phyloP scores from a whole-genome alignment of 139 green algal genomes.

The Tetradesmus obliquus region DNA sequence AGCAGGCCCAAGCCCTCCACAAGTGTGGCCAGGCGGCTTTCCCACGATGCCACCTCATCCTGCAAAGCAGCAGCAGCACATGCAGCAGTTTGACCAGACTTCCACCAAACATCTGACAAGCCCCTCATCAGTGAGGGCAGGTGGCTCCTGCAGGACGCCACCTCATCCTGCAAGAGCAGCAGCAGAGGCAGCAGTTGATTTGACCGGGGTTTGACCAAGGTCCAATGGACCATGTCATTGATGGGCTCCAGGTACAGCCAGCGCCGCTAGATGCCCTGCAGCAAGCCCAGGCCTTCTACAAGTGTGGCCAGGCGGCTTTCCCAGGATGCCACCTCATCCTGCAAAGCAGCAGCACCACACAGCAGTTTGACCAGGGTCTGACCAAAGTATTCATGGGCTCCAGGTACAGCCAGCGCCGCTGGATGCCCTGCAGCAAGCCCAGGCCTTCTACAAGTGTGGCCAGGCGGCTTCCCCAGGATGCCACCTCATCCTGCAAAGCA shows the following conservation, averaged over 20 bases:
- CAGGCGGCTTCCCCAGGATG: slow-evolving; percentile 72
- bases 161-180: no score
- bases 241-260: slow-evolving; percentile 92
- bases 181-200: no score
- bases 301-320: slow-evolving; percentile 71
- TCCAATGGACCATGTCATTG: no score
- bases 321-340: slow-evolving; percentile 70
- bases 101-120: not conserved
- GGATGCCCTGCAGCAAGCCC: slow-evolving; percentile 72
- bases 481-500: slow-evolving; percentile 63
- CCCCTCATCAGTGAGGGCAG: no score
- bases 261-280: slow-evolving; percentile 82
- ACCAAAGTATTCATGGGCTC: no score
- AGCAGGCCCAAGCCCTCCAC: slow-evolving; percentile 71
- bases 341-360: no score
- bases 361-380: no score
- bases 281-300: slow-evolving; percentile 66
- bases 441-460: slow-evolving; percentile 71
- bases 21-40: slow-evolving; percentile 68
- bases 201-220: no score
- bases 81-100: not conserved
- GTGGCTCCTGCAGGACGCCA: no score
- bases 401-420: slow-evolving; percentile 89
- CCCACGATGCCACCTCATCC: slow-evolving; percentile 71
- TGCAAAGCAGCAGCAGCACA: slow-evolving; percentile 20